phyloP scores from a whole-genome alignment of 108 stramenopile genomes.

The Skeletonema marinoi region DNA sequence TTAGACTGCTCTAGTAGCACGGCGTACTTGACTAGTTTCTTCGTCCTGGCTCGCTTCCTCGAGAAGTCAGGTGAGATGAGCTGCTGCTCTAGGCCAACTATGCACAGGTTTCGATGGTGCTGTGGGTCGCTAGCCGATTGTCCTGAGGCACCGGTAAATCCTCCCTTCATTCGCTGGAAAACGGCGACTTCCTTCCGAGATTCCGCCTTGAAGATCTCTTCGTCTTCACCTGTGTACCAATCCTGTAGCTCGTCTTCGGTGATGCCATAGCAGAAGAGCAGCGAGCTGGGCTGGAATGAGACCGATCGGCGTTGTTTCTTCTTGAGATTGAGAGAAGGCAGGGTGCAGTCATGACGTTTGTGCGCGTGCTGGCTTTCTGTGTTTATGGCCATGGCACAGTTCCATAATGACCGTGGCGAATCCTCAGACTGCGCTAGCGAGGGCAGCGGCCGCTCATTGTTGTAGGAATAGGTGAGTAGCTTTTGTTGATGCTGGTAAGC shows the following conservation, averaged over 20 bases:
- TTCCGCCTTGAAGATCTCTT: neutral
- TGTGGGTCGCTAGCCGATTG: neutral
- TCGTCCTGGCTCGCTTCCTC: neutral
- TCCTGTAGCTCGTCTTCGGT: neutral
- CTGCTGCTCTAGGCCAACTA: slow-evolving; percentile 6
- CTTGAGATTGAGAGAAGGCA: neutral
- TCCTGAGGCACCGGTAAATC: neutral
- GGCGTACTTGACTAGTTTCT: neutral
- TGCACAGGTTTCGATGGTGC: neutral
- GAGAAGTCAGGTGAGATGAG: neutral
- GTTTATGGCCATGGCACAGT: neutral
- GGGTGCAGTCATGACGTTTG: neutral
- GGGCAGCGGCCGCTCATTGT: neutral
- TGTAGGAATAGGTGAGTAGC: neutral
- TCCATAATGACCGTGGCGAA: neutral
- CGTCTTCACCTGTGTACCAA: neutral
- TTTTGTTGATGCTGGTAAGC: neutral
- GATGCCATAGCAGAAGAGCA: neutral
- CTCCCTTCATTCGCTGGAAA: neutral
- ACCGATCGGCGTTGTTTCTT: slow-evolving; percentile 1
- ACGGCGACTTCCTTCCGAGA: neutral
- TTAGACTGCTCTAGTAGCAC: neutral
- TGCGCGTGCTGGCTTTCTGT: neutral
- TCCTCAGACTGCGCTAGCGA: neutral
- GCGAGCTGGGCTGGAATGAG: neutral